phyloP scores from a whole-genome alignment of 306 rosid species.

The Prunus mume region DNA sequence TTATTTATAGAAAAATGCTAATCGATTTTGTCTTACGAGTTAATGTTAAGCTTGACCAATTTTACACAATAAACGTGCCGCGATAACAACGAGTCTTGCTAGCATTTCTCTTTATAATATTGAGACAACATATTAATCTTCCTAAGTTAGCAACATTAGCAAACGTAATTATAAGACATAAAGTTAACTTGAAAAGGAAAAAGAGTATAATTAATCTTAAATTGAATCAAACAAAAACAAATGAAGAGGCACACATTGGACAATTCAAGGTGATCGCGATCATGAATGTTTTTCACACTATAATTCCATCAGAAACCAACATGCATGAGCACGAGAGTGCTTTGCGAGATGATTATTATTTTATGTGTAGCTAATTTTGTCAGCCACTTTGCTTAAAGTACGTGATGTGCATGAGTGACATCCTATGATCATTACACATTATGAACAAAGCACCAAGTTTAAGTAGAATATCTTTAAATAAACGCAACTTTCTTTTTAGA shows the following conservation, averaged over 20 bases:
- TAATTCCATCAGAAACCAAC: not conserved
- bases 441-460: not conserved
- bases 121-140: not conserved
- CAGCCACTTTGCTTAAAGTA: slow-evolving; percentile 1
- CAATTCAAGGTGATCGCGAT: not conserved
- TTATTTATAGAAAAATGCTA: too few relatives aligned
- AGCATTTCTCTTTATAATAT: too few relatives aligned
- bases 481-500: not conserved
- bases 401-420: slow-evolving; percentile 9
- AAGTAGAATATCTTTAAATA: not conserved
- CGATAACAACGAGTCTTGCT: too few relatives aligned
- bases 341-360: not conserved
- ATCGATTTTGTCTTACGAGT: too few relatives aligned
- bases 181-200: not conserved
- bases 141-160: not conserved
- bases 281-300: not conserved
- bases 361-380: not conserved
- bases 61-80: too few relatives aligned
- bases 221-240: not conserved
- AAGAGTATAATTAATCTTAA: not conserved
- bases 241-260: not conserved
- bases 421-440: slow-evolving; percentile 2
- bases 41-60: too few relatives aligned
- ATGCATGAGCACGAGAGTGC: not conserved
- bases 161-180: not conserved